Evolutionary conservation across 176 grass and related monocot species (phyloP), one percentile per base, ranked within the genome.

Genomic region (Puccinellia tenuiflora): DNA sequence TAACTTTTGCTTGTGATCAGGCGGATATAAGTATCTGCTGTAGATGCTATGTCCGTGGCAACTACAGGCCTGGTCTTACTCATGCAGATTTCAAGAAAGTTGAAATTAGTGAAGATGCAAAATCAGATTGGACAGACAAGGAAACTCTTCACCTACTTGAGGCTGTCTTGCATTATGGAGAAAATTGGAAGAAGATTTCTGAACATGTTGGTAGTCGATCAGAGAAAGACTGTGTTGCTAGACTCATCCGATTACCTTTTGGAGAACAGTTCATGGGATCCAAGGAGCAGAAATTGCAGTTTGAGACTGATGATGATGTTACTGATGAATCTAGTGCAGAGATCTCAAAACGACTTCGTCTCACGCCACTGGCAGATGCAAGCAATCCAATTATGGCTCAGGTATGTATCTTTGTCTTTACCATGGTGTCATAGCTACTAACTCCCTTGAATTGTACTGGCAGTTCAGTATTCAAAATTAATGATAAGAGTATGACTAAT

Each of bases 71-170:
- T 64, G 96, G 96, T 60, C 89, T 99, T 31, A 92, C 82, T 82
- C 81, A 92, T 60, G 77, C 90, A 64, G 88, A 99, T 48, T 99
- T 99, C 75, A 99, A 90, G 83, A 87, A 89, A 82, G 69, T 99
- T 79, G 93, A 96, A 87, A 85, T 95, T 77, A 88, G 68, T 3
- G 91, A 96, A 90, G 96, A 96, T 13, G 66, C 86, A 56, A 98
- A 88, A 84, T 59, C 92, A 82, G 96, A 98, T 38, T 99, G 96
- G 96, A 99, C 90, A 45, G 96, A 99, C 84, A 96, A 99, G 85
- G 96, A 99, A 89, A 96, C 90, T 30, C 93, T 99, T 84, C 96
- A 99, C 78, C 87, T 99, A 54, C 96, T 99, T 86, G 93, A 99
- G 75, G 96, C 93, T 83, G 75, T 99, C 75, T 86, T 91, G 64